Evolutionary conservation across 2,329 filamentous ascomycete species (phyloP), one percentile per base, ranked within the genome.

Genomic region (Lecanosticta acicola): DNA sequence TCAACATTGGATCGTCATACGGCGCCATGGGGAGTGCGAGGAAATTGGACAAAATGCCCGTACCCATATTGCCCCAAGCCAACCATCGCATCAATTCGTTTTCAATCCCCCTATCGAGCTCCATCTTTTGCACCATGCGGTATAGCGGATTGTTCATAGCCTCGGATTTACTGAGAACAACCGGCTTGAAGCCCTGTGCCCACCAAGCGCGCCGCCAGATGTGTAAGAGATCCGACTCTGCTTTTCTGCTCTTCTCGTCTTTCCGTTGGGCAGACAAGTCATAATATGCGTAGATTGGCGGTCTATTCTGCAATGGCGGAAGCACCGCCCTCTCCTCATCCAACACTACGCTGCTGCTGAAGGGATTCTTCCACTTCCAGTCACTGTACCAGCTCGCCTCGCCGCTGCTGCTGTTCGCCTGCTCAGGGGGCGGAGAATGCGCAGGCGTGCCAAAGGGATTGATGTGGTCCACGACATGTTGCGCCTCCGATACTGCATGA

Each of bases 131-230:
- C 43, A 94, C 70, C 43, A 82, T 74, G 54, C 81, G 75, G 63
- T 91, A 95, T 16, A 86, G 69, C 1, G 86, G 86, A 61, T 95
- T 93, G 60, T 81, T 82, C 74, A 83, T 85, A 14, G 90, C 89
- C 63, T 97, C 91, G 1, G 78, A 80, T 13, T 81, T 78, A 41
- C 85, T 83, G 45, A 97, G 69, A 33, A 97, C 85, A 5, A 93
- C 75, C 0, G 93, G 91, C 51, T 77, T 81, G 69, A 97, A 96
- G 9, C 91, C 93, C 59, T 94, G 82, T 0, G 90, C 88, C 87
- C 88, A 97, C 89, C 91, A 97, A 2, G 91, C 90, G 37, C 88
- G 79, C 49, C 90, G 79, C 93, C 93, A 97, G 43, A 86, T 84
- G 46, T 94, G 71, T 39, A 97, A 75, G 48, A 97, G 70, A 48